A percentile compares a stretch with the other conserved stretches of the same genome.
Conservation (phyloP, 257 asterid genomes). For the Primulina tabacum region DNA sequence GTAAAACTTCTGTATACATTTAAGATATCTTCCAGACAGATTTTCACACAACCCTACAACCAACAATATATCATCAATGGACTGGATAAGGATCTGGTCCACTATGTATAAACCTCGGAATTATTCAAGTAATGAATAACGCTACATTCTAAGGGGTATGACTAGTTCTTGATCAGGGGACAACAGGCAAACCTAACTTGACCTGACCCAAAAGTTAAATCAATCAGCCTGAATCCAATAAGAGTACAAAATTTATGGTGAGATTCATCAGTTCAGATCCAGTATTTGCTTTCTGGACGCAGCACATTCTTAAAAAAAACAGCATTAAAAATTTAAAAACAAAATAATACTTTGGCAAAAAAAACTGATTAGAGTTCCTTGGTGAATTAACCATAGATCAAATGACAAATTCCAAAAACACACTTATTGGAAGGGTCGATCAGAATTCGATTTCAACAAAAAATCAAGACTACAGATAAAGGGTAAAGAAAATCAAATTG, state of each 20-base stretch:
- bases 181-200: not conserved
- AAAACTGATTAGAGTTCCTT: not conserved
- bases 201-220: not conserved
- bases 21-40: not conserved
- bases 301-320: too few relatives aligned
- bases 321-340: too few relatives aligned
- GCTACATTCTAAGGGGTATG: not conserved
- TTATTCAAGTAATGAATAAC: not conserved
- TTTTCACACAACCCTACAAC: not conserved
- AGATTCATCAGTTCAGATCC: too few relatives aligned
- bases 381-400: slow-evolving; percentile 5
- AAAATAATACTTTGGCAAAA: not conserved
- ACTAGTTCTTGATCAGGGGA: not conserved
- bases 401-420: not conserved
- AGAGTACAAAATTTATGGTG: too few relatives aligned
- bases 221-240: not conserved
- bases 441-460: slow-evolving; percentile 9
- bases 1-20: too few relatives aligned
- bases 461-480: slow-evolving; percentile 15
- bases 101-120: not conserved
- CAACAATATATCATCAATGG: not conserved
- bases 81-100: not conserved
- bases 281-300: too few relatives aligned
- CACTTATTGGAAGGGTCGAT: slow-evolving; percentile 10
- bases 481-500: slow-evolving; percentile 17